Base-by-base conservation (phyloP, 495 filamentous ascomycete genomes). In the Glonium stellatum region DNA sequence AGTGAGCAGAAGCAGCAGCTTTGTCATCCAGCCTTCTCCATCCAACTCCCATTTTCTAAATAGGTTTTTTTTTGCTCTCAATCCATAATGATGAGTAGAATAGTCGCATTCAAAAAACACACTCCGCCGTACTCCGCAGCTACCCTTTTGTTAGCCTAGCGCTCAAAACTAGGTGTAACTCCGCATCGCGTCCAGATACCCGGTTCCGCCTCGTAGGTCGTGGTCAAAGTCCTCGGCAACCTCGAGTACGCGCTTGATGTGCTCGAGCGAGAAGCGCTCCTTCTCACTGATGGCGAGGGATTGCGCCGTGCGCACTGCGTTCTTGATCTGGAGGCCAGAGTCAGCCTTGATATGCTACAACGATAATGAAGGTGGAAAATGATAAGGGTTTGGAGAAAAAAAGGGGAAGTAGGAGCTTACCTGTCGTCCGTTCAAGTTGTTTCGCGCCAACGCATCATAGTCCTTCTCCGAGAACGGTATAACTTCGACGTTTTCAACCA, bases 361-460 rank as follows among this genome's bases (percentile, higher is more conserved):
- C 3, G 35, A 25, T 58, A 41, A 25, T 35, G 18, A 51, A 51
- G 47, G 13, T 21, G 18, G 39, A 50, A 15, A 55, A 41, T 5
- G 37, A 21, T 8, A 57, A 27, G 18, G 18, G 39, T 8, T 11
- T 5, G 4, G 54, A 46, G 15, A 46, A 37, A 50, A 15, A 55
- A 41, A 11, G 37, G 22, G 23, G 42, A 15, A 27, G 9, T 50
- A 54, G 0, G 8, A 52, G 70, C 76, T 63, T 70, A 83, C 82
- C 79, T 95, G 90, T 60, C 91, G 83, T n/a, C 91, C 91, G 67
- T 96, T 96, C 55, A 96, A 73, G 42, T 84, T 84, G 67, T 87
- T 82, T 46, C 84, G 77, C 0, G 87, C 80, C 49, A 96, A 73
- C 41, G 69, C 69, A 48, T 85, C 84, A 66, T 81, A 87, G 68